These are phyloP conservation scores for Pelagomonas calceolata DNA, from an alignment of 108 stramenopile species.

Conservation along the genomic window DNA sequence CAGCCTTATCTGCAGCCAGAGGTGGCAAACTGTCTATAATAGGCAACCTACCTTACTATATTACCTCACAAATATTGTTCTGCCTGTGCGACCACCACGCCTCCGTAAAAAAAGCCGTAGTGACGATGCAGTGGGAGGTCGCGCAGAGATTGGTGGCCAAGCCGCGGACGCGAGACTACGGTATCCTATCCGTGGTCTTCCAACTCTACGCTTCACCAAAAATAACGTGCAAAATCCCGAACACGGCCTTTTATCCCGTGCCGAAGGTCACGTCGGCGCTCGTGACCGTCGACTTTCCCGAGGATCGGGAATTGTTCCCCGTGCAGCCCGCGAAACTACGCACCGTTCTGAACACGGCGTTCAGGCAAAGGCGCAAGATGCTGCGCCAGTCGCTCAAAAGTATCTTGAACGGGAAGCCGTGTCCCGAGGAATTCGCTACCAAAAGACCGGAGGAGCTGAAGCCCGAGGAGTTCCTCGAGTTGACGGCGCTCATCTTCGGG, in stretches of 20 bases:
- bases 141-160: constrained; percentile 72
- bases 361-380: constrained; percentile 90
- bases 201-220: constrained; percentile 70
- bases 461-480: constrained; percentile 82
- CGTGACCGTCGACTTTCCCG: constrained; percentile 72
- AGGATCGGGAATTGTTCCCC: neutral
- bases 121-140: constrained; percentile 96
- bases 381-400: constrained; percentile 74
- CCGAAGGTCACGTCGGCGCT: constrained; percentile 89
- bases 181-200: constrained; percentile 87
- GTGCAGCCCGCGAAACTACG: neutral
- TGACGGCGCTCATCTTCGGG: constrained; percentile 67
- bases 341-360: constrained; percentile 44
- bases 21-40: constrained; percentile 75
- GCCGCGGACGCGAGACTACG: constrained; percentile 61
- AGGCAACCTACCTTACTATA: constrained; percentile 94
- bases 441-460: constrained; percentile 81
- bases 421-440: constrained; percentile 15
- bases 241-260: constrained; percentile 90
- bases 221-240: constrained; percentile 89
- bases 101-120: constrained; percentile 74
- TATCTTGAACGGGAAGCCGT: constrained; percentile 39
- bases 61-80: constrained; percentile 88
- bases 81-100: constrained; percentile 77
- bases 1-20: constrained; percentile 52